Conservation (phyloP, 306 rosid species). For the Quercus aquifolioides region DNA sequence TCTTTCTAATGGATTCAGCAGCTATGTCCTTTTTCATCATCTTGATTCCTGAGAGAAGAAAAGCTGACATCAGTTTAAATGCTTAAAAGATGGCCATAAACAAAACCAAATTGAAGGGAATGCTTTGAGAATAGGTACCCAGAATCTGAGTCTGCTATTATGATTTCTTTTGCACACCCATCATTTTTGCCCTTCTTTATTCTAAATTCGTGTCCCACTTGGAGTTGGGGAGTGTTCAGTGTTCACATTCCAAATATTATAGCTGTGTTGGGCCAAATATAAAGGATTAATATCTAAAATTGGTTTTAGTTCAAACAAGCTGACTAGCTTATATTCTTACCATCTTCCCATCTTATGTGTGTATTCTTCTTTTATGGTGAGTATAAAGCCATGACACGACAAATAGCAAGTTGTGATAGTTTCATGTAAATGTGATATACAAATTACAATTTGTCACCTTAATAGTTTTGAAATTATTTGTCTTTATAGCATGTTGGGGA, state of each 20-base stretch:
- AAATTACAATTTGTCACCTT: too few species aligned
- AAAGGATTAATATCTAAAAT: too few species aligned
- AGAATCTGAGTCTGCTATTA: background rate
- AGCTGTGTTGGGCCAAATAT: too few species aligned
- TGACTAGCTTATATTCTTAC: background rate
- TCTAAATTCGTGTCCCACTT: background rate
- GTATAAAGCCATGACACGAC: too few species aligned
- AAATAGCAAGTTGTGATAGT: too few species aligned
- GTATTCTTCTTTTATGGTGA: background rate
- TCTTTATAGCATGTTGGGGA: too few species aligned
- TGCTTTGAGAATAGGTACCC: background rate
- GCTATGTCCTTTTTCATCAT: slow-evolving; percentile 2
- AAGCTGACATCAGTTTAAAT: slow-evolving; percentile 10
- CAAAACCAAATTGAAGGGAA: background rate
- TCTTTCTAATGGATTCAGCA: slow-evolving; percentile 5
- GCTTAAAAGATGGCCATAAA: background rate
- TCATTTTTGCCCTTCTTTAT: background rate
- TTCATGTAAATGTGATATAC: too few species aligned
- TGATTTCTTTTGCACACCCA: background rate
- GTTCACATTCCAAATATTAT: background rate
- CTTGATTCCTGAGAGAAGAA: slow-evolving; percentile 2
- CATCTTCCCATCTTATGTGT: background rate
- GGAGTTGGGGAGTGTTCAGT: background rate
- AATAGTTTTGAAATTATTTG: too few species aligned
- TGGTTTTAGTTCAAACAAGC: too few species aligned